phyloP scores from a whole-genome alignment of 305 asterid genomes.

The Withania somnifera region DNA sequence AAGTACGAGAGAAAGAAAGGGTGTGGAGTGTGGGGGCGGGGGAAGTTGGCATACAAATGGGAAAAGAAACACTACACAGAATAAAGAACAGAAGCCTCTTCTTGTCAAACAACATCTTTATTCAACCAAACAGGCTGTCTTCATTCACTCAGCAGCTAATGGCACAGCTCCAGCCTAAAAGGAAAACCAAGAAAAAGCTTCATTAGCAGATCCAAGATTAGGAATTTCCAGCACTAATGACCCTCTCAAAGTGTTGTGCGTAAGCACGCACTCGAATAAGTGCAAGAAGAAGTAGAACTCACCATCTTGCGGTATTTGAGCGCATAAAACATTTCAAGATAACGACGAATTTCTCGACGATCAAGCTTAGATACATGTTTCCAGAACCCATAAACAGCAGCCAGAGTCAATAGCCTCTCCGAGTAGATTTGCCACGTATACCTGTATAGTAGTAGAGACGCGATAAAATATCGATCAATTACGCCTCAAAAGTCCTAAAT shows the following conservation, averaged over 20 bases:
- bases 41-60: background rate
- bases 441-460: background rate
- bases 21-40: background rate
- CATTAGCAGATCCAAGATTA: background rate
- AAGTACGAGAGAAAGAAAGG: background rate
- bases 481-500: background rate
- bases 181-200: background rate
- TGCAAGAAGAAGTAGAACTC: background rate
- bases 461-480: background rate
- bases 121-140: background rate
- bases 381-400: conserved; percentile 29
- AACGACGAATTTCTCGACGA: conserved; percentile 23
- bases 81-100: background rate
- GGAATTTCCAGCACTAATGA: background rate
- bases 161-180: conserved; percentile 22
- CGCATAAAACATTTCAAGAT: conserved; percentile 26
- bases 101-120: background rate
- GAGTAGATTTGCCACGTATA: conserved; percentile 24
- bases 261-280: background rate
- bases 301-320: conserved; percentile 23
- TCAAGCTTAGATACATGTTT: conserved; percentile 24
- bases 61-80: background rate
- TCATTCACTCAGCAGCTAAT: conserved; percentile 13
- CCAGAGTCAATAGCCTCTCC: conserved; percentile 12
- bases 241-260: background rate